Conservation (phyloP, 2,329 filamentous ascomycete genomes). For the Fusarium sambucinum region DNA sequence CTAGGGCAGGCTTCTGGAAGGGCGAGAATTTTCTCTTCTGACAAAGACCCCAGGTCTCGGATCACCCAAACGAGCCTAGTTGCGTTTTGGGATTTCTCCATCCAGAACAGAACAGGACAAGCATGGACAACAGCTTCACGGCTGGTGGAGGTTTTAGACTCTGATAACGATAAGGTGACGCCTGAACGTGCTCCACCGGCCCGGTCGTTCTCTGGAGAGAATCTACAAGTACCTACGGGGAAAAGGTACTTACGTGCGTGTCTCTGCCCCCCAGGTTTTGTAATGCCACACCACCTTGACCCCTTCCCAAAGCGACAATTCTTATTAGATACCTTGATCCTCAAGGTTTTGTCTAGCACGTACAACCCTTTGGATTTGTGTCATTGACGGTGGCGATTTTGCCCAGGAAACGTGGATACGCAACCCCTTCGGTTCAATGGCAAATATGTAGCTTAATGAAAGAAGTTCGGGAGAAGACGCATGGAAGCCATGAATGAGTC, state of each 20-base stretch:
- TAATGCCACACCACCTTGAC: conserved; percentile 41
- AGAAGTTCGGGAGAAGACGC: conserved; percentile 31
- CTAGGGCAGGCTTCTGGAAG: conserved; percentile 50
- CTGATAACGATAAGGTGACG: conserved; percentile 29
- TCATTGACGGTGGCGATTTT: conserved; percentile 33
- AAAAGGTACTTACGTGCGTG: conserved; percentile 45
- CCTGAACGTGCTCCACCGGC: conserved; percentile 43
- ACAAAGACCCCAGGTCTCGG: conserved; percentile 24
- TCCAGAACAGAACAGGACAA: conserved; percentile 21
- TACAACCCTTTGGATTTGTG: conserved; percentile 9
- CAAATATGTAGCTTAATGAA: conserved; percentile 18
- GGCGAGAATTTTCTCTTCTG: conserved; percentile 42
- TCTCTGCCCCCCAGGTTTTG: conserved; percentile 46
- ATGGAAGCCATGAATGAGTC: conserved; percentile 25
- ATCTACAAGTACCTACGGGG: conserved; percentile 48
- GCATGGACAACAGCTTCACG: conserved; percentile 35
- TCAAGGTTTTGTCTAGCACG: not conserved
- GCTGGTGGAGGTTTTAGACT: conserved; percentile 36
- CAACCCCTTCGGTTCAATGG: conserved; percentile 22
- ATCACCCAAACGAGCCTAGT: conserved; percentile 30
- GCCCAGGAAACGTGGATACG: conserved; percentile 21
- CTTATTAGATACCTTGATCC: conserved; percentile 10
- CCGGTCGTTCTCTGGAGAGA: conserved; percentile 39
- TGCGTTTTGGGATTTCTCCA: conserved; percentile 32
- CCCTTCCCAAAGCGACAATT: not conserved